phyloP scores from a whole-genome alignment of 805 yeast genomes.

The Saccharomycopsis selenospora region DNA sequence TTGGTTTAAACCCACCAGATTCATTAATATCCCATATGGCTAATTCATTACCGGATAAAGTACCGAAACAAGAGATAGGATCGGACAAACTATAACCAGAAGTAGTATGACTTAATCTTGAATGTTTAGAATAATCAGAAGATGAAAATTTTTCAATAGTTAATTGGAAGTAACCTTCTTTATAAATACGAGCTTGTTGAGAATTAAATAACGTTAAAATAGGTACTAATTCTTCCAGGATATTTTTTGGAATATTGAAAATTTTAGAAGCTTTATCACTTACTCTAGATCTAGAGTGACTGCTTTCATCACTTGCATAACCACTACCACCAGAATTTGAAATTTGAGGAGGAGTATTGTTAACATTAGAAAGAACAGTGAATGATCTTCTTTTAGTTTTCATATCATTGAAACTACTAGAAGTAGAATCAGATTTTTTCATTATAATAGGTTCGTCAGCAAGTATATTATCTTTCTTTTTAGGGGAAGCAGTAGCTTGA shows the following conservation, averaged over 20 bases:
- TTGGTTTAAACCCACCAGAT: slow-evolving; percentile 40
- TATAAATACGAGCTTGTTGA: slow-evolving; percentile 61
- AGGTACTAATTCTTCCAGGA: slow-evolving; percentile 64
- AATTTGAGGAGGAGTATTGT: background rate
- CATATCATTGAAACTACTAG: background rate
- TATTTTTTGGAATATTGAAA: slow-evolving; percentile 16
- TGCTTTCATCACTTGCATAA: background rate
- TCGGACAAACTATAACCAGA: slow-evolving; percentile 20
- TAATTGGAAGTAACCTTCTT: slow-evolving; percentile 38
- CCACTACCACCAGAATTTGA: no score
- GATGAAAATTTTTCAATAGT: slow-evolving; percentile 3
- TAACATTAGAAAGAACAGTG: slow-evolving; percentile 1
- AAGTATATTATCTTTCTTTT: background rate
- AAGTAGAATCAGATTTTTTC: background rate
- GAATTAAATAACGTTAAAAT: slow-evolving; percentile 62
- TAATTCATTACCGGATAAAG: slow-evolving; percentile 47
- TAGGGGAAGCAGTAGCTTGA: background rate
- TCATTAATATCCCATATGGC: slow-evolving; percentile 35
- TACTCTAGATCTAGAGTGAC: background rate
- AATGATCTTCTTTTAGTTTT: slow-evolving; percentile 11
- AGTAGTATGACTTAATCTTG: background rate
- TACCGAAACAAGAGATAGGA: slow-evolving; percentile 26
- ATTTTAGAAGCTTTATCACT: slow-evolving; percentile 9
- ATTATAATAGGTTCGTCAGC: background rate
- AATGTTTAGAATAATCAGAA: background rate